These are phyloP conservation scores for Cruciata laevipes DNA, from an alignment of 257 asterid genomes.

Conservation along the genomic window DNA sequence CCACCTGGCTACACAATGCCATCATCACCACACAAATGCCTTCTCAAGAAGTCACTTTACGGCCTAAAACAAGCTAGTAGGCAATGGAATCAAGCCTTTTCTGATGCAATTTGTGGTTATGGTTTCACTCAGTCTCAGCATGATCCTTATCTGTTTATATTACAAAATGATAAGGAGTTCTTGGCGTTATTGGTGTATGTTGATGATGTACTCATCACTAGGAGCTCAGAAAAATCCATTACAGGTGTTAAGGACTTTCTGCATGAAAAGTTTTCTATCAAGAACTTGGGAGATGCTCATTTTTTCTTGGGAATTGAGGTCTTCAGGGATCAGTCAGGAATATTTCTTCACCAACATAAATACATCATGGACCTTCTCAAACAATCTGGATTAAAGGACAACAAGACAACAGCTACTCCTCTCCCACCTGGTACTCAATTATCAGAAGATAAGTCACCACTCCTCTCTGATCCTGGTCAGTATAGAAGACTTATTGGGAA, in stretches of 20 bases:
- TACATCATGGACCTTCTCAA: background rate
- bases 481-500: too few relatives aligned
- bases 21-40: too few relatives aligned
- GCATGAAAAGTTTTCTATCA: background rate
- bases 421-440: too few relatives aligned
- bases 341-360: background rate
- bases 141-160: background rate
- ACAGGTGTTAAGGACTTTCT: too few relatives aligned
- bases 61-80: too few relatives aligned
- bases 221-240: background rate
- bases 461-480: too few relatives aligned
- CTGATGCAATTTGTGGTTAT: background rate
- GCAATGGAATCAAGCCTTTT: too few relatives aligned
- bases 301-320: background rate
- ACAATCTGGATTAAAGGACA: background rate
- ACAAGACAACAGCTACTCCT: background rate
- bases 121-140: background rate
- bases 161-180: background rate
- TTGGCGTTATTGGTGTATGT: too few relatives aligned
- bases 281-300: background rate
- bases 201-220: background rate
- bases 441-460: too few relatives aligned
- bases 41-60: too few relatives aligned
- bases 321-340: background rate
- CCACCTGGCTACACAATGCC: too few relatives aligned